Evolutionary conservation across 2,329 filamentous ascomycete species (phyloP), one percentile per base, ranked within the genome.

Genomic region (Geosmithia morbida): DNA sequence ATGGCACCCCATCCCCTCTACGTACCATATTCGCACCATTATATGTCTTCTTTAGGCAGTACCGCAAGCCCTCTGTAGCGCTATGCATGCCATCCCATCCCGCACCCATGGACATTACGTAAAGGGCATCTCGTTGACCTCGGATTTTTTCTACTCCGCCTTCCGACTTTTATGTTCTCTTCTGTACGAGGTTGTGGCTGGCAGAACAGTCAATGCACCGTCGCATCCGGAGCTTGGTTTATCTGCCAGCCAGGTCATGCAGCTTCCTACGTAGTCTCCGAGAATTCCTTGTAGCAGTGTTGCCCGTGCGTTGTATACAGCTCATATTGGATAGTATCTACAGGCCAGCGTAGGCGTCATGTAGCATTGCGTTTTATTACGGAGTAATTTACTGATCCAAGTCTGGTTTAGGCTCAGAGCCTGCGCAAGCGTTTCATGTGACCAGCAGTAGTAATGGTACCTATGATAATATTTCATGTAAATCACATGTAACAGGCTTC

Each of bases 51-150:
- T 33, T 45, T 45, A 20, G 18, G 43, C 43, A 45, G 18, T 26
- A 45, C 43, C 43, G 43, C 43, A 45, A 33, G 43, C 26, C 43
- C 26, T 44, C 14, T 45, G 43, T 26, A 45, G 43, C 43, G 11
- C 20, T 11, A 45, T 45, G 43, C 26, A 45, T 22, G 13, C 33
- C 33, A 11, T 37, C 33, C 33, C 22, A 8, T 26, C 22, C 8
- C 22, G 4, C 8, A 4, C 22, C 22, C 22, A n/a, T n/a, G n/a
- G n/a, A n/a, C 22, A 26, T 26, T 26, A 26, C 22, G 22, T 26
- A 26, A 26, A 26, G 22, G 22, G 22, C 22, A 26, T 26, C 22
- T 4, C 22, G 22, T 8, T 26, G 8, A 8, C 8, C 4, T 26
- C 22, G 22, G 22, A 26, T 26, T 26, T 26, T 26, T 26, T 8